Evolutionary conservation across 2,329 filamentous ascomycete genomes (phyloP).

Genomic region (Immersiporthe knoxdaviesiana): DNA sequence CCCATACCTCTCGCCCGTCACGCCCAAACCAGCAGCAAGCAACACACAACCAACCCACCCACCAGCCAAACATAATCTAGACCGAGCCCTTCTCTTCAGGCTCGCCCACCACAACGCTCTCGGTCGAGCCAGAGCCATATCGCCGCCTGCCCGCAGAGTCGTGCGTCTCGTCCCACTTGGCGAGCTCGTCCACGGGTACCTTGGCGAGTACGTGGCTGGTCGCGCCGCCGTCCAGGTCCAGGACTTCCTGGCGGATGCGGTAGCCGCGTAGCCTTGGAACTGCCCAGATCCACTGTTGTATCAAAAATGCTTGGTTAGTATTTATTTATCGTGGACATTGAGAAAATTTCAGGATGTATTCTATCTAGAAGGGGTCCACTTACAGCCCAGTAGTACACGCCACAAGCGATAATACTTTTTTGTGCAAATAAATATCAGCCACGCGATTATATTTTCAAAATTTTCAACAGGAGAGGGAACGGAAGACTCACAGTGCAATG

Average conservation of each 20-base stretch:
- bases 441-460: not conserved
- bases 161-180: slow-evolving; percentile 47
- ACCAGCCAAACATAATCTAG: not conserved
- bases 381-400: slow-evolving; percentile 52
- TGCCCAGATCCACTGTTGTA: slow-evolving; percentile 23
- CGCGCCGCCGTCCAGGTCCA: slow-evolving; percentile 45
- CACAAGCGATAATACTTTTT: slow-evolving; percentile 44
- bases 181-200: slow-evolving; percentile 47
- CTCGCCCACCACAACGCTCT: not conserved
- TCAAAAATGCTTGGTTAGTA: not conserved
- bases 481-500: slow-evolving; percentile 59
- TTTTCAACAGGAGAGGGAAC: accelerated
- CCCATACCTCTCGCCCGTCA: not conserved
- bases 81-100: not conserved
- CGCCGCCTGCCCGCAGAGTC: slow-evolving; percentile 34
- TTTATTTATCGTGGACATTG: too few species aligned
- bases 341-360: too few species aligned
- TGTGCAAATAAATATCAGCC: not conserved
- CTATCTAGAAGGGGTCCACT: not conserved
- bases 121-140: not conserved
- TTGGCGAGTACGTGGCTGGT: slow-evolving; percentile 52
- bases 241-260: slow-evolving; percentile 16
- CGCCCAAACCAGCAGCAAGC: slow-evolving; percentile 35
- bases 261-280: slow-evolving; percentile 19
- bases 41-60: not conserved